Base-by-base conservation (phyloP, 2,329 filamentous ascomycete genomes). In the Westerdykella sp. region DNA sequence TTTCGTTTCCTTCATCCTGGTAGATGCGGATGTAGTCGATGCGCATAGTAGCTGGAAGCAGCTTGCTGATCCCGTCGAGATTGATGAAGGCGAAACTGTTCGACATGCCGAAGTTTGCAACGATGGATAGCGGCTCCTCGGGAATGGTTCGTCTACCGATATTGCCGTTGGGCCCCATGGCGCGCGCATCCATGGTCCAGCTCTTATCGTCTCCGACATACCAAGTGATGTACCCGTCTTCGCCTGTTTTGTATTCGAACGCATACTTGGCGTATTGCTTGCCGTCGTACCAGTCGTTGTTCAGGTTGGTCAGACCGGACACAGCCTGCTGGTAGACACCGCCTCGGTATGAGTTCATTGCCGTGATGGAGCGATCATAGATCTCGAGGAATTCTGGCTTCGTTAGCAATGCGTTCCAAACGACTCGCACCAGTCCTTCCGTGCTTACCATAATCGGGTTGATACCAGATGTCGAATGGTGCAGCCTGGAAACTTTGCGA, bases 1-100 rank as follows among this genome's bases (percentile, higher is more conserved):
- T 73, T 54, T 75, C 71, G 11, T 73, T 69, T 41, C 77, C 73
- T 12, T 75, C 73, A 48, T 82, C 77, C 61, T 85, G 82, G 56
- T 85, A 86, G 40, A 86, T 83, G 12, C 83, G 77, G 42, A 87
- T 73, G 59, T 85, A 85, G 62, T 86, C 83, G 44, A 86, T 70
- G 2, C 81, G 73, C 75, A 85, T 83, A 2, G 72, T 79, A 2
- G 79, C 82, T 2, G 83, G 83, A 55, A 84, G 71, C 35, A 78
- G 65, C 13, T 72, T 55, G 4, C 62, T 68, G 18, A 86, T 65
- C 22, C 75, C 78, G 1, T 73, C 73, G 45, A 80, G 63, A 55
- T 85, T 79, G 48, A 85, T 68, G 5, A 71, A 62, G 0, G 83
- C 78, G 62, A 86, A 86, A 63, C 76, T 78, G 54, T 74, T 73